Conservation (phyloP, 768 basidiomycete species). For the Leccinum broughii region DNA sequence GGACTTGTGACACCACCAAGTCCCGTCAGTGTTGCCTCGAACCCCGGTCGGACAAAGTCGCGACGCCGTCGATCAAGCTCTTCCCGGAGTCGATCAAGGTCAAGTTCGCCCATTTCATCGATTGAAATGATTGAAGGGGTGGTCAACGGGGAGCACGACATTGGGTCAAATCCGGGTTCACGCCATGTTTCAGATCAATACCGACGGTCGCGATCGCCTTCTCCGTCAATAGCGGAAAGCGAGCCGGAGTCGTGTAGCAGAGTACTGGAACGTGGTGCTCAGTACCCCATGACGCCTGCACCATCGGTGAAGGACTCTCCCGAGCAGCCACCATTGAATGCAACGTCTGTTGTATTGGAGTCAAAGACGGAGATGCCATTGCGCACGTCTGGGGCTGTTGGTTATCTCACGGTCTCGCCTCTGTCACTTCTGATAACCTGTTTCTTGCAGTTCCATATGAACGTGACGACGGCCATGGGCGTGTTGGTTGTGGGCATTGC, state of each 20-base stretch:
- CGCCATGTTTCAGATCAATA: slow-evolving; percentile 27
- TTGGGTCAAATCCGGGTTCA: slow-evolving; percentile 21
- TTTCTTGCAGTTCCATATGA: slow-evolving; percentile 31
- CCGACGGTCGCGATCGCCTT: slow-evolving; percentile 29
- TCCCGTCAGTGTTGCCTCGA: slow-evolving; percentile 68
- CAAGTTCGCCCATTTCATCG: slow-evolving; percentile 35
- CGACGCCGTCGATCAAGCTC: slow-evolving; percentile 47
- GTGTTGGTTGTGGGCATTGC: slow-evolving; percentile 66
- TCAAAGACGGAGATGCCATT: slow-evolving; percentile 21
- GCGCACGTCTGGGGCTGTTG: slow-evolving; percentile 29
- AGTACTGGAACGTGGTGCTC: slow-evolving; percentile 19
- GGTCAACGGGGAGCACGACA: slow-evolving; percentile 18
- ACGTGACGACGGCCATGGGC: slow-evolving; percentile 55
- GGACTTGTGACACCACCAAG: slow-evolving; percentile 77
- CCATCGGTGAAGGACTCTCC: slow-evolving; percentile 33
- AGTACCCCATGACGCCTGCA: slow-evolving; percentile 33
- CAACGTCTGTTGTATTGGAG: slow-evolving; percentile 9
- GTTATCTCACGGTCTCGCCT: slow-evolving; percentile 24
- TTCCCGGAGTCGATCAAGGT: slow-evolving; percentile 39
- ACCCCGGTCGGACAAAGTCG: slow-evolving; percentile 46
- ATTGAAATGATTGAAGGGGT: slow-evolving; percentile 36
- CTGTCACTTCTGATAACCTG: slow-evolving; percentile 18
- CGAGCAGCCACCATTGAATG: slow-evolving; percentile 20
- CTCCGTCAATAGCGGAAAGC: slow-evolving; percentile 32
- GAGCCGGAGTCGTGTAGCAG: slow-evolving; percentile 29